Percentiles rank a stretch among this genome's conserved stretches.
Evolutionary conservation across 1,284 basidiomycete genomes (phyloP).

Genomic region (Heterobasidion annosum): DNA sequence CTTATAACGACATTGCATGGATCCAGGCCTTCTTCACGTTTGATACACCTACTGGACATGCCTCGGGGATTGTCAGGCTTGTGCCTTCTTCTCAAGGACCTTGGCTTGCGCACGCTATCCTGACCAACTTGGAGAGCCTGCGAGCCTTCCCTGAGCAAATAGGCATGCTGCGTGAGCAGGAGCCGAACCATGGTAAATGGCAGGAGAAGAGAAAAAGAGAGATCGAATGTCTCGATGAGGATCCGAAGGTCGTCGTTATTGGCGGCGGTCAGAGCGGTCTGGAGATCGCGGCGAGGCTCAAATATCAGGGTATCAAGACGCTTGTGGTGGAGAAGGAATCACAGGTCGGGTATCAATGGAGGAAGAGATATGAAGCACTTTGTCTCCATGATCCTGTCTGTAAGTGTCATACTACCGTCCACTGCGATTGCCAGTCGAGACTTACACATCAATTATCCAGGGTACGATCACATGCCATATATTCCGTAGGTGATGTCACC

Average conservation of each 20-base stretch:
- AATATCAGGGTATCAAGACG: constrained; percentile 39
- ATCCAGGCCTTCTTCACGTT: constrained; percentile 52
- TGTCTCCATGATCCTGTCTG: constrained; percentile 61
- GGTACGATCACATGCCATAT: constrained; percentile 33
- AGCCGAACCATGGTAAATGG: constrained; percentile 35
- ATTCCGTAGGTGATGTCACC: constrained; percentile 27
- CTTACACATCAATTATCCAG: constrained; percentile 3
- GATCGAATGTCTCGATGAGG: constrained; percentile 25
- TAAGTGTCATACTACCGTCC: constrained; percentile 22
- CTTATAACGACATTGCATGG: constrained; percentile 51
- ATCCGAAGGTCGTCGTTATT: constrained; percentile 43
- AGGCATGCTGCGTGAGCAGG: constrained; percentile 26
- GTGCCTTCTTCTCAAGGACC: constrained; percentile 35
- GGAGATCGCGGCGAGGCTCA: constrained; percentile 49
- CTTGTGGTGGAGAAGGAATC: constrained; percentile 46
- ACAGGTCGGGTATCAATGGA: constrained; percentile 52
- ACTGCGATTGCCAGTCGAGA: not conserved
- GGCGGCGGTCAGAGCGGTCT: constrained; percentile 64
- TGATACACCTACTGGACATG: constrained; percentile 38
- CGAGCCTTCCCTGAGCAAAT: constrained; percentile 38
- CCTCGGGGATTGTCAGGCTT: constrained; percentile 43
- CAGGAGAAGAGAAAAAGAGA: constrained; percentile 28
- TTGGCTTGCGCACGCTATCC: constrained; percentile 54
- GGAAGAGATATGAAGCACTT: constrained; percentile 48
- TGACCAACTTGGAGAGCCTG: constrained; percentile 51